phyloP scores from a whole-genome alignment of 176 grass and related monocot genomes.

The Cymbopogon citratus region DNA sequence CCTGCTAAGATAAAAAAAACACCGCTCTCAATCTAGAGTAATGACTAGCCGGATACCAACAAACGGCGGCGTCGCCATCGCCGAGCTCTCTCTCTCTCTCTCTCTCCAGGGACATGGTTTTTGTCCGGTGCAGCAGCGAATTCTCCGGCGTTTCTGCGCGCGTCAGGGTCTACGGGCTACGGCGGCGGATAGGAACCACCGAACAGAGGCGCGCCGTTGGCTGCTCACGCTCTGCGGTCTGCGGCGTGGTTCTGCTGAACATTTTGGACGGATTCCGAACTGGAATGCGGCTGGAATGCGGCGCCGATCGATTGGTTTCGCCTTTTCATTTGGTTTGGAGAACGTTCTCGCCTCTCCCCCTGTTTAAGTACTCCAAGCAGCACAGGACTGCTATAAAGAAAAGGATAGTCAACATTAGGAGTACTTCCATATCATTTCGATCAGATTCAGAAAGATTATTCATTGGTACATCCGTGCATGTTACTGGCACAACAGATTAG shows the following conservation, averaged over 20 bases:
- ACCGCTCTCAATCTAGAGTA: background rate
- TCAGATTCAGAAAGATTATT: background rate
- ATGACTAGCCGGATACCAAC: background rate
- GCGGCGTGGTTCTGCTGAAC: background rate
- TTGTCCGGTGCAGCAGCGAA: background rate
- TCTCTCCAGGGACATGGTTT: background rate
- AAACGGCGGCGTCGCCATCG: slow-evolving; percentile 7
- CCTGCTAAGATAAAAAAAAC: background rate
- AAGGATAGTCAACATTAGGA: no score
- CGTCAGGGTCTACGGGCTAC: background rate
- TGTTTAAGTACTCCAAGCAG: no score
- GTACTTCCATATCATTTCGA: no score
- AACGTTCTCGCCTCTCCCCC: no score
- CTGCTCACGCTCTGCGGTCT: background rate
- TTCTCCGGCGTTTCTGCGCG: background rate
- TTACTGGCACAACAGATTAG: background rate
- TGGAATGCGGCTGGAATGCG: no score
- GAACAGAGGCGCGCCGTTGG: background rate
- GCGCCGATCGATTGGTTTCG: background rate
- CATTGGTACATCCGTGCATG: background rate
- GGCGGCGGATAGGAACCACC: background rate
- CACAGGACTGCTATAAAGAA: no score
- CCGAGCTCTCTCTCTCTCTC: background rate
- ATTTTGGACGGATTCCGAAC: background rate
- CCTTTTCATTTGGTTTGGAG: background rate